phyloP scores from a whole-genome alignment of 176 grass and related monocot species.

The Avena atlantica region DNA sequence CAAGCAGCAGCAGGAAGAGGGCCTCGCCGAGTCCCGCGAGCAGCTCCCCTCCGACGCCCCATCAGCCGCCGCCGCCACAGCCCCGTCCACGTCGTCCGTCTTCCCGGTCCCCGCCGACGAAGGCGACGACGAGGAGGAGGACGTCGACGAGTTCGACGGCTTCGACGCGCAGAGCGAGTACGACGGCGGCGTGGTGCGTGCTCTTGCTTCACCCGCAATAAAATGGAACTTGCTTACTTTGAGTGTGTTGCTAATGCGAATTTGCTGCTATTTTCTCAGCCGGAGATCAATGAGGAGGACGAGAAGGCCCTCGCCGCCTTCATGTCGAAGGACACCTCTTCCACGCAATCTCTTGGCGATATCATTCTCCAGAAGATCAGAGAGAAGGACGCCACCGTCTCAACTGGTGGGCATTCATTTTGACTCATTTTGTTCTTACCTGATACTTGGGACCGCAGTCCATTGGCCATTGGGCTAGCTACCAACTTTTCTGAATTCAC shows the following conservation, averaged over 20 bases:
- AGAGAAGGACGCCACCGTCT: slow-evolving; percentile 66
- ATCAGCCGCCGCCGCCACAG: not conserved
- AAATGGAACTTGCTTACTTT: not conserved
- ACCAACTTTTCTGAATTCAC: not conserved
- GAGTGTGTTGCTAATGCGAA: not conserved
- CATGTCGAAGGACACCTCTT: slow-evolving; percentile 62
- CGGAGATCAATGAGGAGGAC: slow-evolving; percentile 88
- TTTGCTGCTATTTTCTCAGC: slow-evolving; percentile 39
- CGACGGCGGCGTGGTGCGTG: slow-evolving; percentile 62
- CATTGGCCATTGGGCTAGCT: not conserved
- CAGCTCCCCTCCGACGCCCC: not conserved
- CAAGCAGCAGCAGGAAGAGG: slow-evolving; percentile 79
- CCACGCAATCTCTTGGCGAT: slow-evolving; percentile 67
- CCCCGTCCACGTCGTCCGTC: slow-evolving; percentile 21
- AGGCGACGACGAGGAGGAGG: slow-evolving; percentile 44
- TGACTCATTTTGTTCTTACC: not conserved
- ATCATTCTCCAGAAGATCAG: slow-evolving; percentile 87
- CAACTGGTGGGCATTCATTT: slow-evolving; percentile 46
- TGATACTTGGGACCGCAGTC: not conserved
- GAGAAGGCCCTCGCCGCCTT: slow-evolving; percentile 78
- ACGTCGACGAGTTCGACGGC: slow-evolving; percentile 76
- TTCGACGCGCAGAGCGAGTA: slow-evolving; percentile 80
- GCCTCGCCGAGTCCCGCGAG: slow-evolving; percentile 47
- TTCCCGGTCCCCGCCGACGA: slow-evolving; percentile 41
- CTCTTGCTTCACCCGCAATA: not conserved